Percentiles rank a stretch among this genome's conserved stretches.
These are phyloP conservation scores for Thelonectria blattea DNA, from an alignment of 2,329 filamentous ascomycete genomes.

Conservation along the genomic window DNA sequence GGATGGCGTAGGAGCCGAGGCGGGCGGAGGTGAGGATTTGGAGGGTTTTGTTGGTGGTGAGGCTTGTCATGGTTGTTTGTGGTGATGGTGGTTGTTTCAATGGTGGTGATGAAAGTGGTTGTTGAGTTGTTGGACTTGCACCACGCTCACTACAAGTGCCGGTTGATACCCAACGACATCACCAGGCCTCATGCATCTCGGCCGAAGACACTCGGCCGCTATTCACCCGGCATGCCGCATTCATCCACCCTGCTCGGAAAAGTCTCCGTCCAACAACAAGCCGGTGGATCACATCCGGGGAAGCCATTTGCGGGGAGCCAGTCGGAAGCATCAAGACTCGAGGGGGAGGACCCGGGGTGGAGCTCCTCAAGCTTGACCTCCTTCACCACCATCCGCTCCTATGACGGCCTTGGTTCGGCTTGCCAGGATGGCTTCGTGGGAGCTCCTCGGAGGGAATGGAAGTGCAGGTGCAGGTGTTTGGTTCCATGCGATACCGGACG, in stretches of 20 bases:
- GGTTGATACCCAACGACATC: background rate
- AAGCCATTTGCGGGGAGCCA: background rate
- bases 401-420: slow-evolving; percentile 13
- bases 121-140: background rate
- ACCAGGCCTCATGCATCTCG: background rate
- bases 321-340: slow-evolving; percentile 9
- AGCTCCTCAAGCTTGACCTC: slow-evolving; percentile 10
- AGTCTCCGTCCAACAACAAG: slow-evolving; percentile 9
- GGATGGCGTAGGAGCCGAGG: slow-evolving; percentile 55
- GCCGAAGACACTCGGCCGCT: slow-evolving; percentile 1
- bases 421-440: background rate
- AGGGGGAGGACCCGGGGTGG: slow-evolving; percentile 6
- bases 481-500: slow-evolving; percentile 17
- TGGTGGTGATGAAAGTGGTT: background rate
- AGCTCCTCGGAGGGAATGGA: background rate
- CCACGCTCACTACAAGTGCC: background rate
- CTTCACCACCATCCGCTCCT: background rate
- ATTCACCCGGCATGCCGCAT: slow-evolving; percentile 10
- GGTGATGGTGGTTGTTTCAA: background rate
- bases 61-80: slow-evolving; percentile 5
- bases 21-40: slow-evolving; percentile 27
- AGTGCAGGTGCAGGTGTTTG: background rate
- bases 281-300: slow-evolving; percentile 2
- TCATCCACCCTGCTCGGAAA: slow-evolving; percentile 10
- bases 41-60: slow-evolving; percentile 19